Conservation (phyloP, 768 basidiomycete genomes). For the Trametes maxima region DNA sequence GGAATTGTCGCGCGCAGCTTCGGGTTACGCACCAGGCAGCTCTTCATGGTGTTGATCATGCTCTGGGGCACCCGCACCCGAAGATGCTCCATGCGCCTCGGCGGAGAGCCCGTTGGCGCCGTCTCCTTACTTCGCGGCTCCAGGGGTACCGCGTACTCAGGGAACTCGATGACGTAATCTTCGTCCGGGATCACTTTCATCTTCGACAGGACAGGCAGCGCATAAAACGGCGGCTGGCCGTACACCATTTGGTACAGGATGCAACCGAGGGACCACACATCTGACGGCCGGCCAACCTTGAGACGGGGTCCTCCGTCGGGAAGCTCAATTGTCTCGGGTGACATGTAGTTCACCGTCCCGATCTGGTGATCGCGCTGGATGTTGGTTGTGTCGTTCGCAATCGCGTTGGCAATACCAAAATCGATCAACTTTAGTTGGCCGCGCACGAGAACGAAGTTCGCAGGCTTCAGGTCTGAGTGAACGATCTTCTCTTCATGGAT, state of each 20-base stretch:
- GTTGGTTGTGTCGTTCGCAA: constrained; percentile 98
- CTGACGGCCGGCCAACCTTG: constrained; percentile 93
- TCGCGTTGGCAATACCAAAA: constrained; percentile 99
- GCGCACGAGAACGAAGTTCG: constrained; percentile 95
- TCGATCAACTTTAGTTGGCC: constrained; percentile 97
- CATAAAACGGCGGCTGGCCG: constrained; percentile 89
- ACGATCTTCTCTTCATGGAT: constrained; percentile 99
- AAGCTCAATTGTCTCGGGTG: constrained; percentile 92
- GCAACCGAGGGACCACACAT: constrained; percentile 97
- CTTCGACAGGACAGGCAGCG: constrained; percentile 81
- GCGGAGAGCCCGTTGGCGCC: constrained; percentile 36
- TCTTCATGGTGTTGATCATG: constrained; percentile 82
- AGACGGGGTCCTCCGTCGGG: constrained; percentile 85
- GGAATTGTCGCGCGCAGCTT: constrained; percentile 89
- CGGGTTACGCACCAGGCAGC: constrained; percentile 75
- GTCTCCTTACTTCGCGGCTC: constrained; percentile 30
- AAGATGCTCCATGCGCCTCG: constrained; percentile 67
- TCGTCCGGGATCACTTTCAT: constrained; percentile 92
- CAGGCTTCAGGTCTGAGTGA: constrained; percentile 97
- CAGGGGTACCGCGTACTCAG: constrained; percentile 54
- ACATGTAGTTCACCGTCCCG: constrained; percentile 99
- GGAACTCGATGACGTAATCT: constrained; percentile 78
- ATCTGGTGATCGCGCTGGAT: constrained; percentile 97
- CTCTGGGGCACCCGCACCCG: constrained; percentile 69
- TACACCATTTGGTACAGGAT: constrained; percentile 99